phyloP scores from a whole-genome alignment of 257 asterid species.

The Petunia axillaris region DNA sequence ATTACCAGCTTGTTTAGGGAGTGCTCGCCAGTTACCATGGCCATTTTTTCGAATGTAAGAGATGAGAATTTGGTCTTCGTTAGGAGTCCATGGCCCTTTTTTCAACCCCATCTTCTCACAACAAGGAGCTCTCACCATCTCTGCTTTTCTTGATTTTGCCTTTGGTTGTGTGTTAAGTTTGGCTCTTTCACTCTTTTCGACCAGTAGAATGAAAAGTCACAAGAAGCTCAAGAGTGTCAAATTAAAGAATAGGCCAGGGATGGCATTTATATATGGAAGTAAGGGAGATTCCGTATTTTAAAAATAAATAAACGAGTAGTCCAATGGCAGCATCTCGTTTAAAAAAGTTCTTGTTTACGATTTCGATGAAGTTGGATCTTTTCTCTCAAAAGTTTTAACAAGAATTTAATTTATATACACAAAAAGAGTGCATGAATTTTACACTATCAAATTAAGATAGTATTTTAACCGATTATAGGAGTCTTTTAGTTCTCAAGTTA shows the following conservation, averaged over 20 bases:
- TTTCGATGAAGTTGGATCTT: not conserved
- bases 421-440: no score
- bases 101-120: slow-evolving; percentile 32
- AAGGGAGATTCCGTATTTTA: not conserved
- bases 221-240: not conserved
- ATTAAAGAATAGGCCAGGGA: not conserved
- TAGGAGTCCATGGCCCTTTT: slow-evolving; percentile 30
- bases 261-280: slow-evolving; percentile 2
- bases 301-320: not conserved
- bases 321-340: not conserved
- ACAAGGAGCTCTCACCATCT: slow-evolving; percentile 30
- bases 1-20: slow-evolving; percentile 29
- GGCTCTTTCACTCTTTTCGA: not conserved
- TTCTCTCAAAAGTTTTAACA: not conserved
- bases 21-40: slow-evolving; percentile 30
- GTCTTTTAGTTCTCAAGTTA: no score
- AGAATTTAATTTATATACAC: no score
- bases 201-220: not conserved
- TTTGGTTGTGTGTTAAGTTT: not conserved
- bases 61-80: slow-evolving; percentile 28
- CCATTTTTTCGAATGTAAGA: slow-evolving; percentile 27
- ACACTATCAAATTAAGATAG: no score
- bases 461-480: no score
- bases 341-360: no score
- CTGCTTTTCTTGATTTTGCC: not conserved